A percentile compares a stretch with the other conserved stretches of the same genome.
Conservation (phyloP, 305 asterid genomes). For the Fraxinus platypoda region DNA sequence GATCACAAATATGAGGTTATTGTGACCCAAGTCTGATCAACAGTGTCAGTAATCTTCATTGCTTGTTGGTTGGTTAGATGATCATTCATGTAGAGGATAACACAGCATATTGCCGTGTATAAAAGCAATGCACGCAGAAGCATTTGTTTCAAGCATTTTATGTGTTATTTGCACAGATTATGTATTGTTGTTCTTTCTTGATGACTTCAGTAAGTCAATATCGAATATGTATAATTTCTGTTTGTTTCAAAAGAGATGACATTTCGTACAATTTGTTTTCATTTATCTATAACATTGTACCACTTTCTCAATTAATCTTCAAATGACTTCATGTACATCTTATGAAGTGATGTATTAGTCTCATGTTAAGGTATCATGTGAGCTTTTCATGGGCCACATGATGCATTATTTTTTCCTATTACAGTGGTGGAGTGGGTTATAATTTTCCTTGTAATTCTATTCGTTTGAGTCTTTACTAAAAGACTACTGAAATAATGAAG, state of each 20-base stretch:
- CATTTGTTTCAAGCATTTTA: neutral
- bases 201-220: neutral
- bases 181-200: neutral
- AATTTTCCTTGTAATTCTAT: neutral
- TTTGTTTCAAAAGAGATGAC: neutral
- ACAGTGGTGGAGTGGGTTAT: neutral
- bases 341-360: neutral
- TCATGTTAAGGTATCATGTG: neutral
- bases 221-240: neutral
- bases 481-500: neutral
- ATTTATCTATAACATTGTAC: neutral
- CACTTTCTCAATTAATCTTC: neutral
- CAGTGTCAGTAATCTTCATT: neutral
- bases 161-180: neutral
- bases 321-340: neutral
- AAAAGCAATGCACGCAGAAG: neutral
- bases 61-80: neutral
- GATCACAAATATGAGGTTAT: conserved; percentile 4
- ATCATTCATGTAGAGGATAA: neutral
- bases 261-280: neutral
- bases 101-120: neutral
- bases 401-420: neutral
- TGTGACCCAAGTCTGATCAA: neutral
- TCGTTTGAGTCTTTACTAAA: neutral
- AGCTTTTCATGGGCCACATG: neutral